phyloP scores from a whole-genome alignment of 495 filamentous ascomycete genomes.

The Viridothelium virens region DNA sequence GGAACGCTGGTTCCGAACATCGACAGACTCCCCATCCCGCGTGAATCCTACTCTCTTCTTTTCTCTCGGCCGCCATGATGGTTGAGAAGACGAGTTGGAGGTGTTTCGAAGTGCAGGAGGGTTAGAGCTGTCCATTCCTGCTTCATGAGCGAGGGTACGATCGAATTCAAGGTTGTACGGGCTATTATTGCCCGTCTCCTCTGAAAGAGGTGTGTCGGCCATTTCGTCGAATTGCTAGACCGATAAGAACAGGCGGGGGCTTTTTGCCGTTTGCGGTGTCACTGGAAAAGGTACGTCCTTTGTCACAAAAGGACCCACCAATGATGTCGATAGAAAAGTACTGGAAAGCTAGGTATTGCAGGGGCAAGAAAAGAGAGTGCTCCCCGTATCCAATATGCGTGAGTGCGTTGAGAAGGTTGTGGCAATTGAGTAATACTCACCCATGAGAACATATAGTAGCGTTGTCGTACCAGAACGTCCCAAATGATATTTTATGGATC shows the following conservation, averaged over 20 bases:
- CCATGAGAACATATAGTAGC: too few relatives aligned
- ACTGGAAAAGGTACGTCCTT: neutral
- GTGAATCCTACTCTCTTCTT: slow-evolving; percentile 28
- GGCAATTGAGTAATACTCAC: too few relatives aligned
- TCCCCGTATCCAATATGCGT: too few relatives aligned
- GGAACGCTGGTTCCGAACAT: neutral
- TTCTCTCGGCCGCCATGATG: slow-evolving; percentile 14
- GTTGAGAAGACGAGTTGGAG: slow-evolving; percentile 14
- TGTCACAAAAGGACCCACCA: neutral
- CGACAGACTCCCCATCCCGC: slow-evolving; percentile 13
- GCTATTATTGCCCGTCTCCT: neutral
- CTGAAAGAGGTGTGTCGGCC: neutral
- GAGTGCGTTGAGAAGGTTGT: too few relatives aligned
- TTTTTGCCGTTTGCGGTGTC: neutral
- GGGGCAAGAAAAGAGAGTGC: too few relatives aligned
- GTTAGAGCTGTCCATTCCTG: neutral
- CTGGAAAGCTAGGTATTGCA: too few relatives aligned
- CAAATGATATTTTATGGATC: too few relatives aligned
- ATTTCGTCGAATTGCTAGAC: neutral
- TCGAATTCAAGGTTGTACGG: neutral
- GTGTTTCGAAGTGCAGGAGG: neutral
- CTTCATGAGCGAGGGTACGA: neutral
- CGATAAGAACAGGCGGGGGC: neutral
- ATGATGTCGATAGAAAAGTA: too few relatives aligned
- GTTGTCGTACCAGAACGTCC: too few relatives aligned